A percentile compares a stretch with the other conserved stretches of the same genome.
These are phyloP conservation scores for Elongisporangium prolatum DNA, from an alignment of 352 stramenopile genomes.

Conservation along the genomic window DNA sequence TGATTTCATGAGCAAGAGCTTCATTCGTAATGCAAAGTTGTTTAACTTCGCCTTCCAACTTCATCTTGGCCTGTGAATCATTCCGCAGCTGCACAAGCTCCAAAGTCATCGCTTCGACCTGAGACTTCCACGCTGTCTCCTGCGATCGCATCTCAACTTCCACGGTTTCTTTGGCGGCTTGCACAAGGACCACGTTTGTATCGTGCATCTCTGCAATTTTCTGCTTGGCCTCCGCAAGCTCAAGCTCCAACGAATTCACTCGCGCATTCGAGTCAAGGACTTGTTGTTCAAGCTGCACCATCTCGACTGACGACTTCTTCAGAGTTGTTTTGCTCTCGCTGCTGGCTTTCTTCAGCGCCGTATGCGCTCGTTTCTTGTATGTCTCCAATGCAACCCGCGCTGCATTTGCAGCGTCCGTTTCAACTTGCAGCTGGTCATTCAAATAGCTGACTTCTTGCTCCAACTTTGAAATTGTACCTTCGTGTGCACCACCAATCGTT, in stretches of 20 bases:
- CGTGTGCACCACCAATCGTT: slow-evolving; percentile 12
- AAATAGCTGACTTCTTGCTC: slow-evolving; percentile 22
- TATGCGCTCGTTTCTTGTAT: slow-evolving; percentile 79
- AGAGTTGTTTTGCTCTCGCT: slow-evolving; percentile 58
- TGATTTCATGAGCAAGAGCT: slow-evolving; percentile 21
- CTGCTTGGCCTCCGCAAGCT: slow-evolving; percentile 21
- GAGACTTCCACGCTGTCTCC: slow-evolving; percentile 20
- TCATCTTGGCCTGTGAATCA: slow-evolving; percentile 10
- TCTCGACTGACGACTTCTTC: slow-evolving; percentile 39
- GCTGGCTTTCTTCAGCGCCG: slow-evolving; percentile 71
- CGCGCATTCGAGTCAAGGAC: slow-evolving; percentile 29
- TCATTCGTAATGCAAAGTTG: slow-evolving; percentile 29
- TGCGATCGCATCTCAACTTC: slow-evolving; percentile 24
- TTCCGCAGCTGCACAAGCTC: slow-evolving; percentile 9
- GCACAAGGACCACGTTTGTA: slow-evolving; percentile 10
- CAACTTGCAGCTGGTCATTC: slow-evolving; percentile 30
- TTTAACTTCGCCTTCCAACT: slow-evolving; percentile 32
- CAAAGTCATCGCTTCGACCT: slow-evolving; percentile 24
- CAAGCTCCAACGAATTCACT: slow-evolving; percentile 26
- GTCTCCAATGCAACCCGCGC: slow-evolving; percentile 56
- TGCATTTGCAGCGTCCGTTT: slow-evolving; percentile 45
- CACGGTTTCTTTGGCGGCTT: slow-evolving; percentile 15
- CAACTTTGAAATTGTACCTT: slow-evolving; percentile 15
- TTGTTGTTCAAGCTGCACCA: slow-evolving; percentile 42
- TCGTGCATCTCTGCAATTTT: slow-evolving; percentile 21